Evolutionary conservation across 2,329 filamentous ascomycete species (phyloP).

Genomic region (Corniculantispora saksenae): DNA sequence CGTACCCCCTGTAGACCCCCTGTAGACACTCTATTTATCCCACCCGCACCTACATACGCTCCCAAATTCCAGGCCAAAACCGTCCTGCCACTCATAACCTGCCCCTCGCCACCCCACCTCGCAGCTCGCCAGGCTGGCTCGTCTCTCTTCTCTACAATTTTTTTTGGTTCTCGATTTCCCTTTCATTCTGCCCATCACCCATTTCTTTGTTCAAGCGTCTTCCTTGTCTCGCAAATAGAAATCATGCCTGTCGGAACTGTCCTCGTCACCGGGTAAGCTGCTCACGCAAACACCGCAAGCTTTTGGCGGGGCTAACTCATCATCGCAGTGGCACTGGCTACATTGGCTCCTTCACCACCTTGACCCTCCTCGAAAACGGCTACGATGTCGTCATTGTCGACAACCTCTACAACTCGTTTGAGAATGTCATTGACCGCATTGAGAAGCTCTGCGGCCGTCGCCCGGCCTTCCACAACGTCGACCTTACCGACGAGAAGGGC

Average conservation of each 20-base stretch:
- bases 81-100: neutral
- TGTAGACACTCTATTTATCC: neutral
- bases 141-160: too few relatives aligned
- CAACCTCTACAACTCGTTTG: conserved; percentile 94
- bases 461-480: conserved; percentile 79
- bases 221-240: neutral
- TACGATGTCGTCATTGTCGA: conserved; percentile 97
- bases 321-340: conserved; percentile 86
- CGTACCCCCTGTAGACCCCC: neutral
- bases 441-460: conserved; percentile 89
- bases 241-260: conserved; percentile 82
- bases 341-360: conserved; percentile 95
- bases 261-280: conserved; percentile 82
- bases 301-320: conserved; percentile 17
- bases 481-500: conserved; percentile 82
- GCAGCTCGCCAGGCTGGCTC: conserved; percentile 2
- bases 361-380: conserved; percentile 87
- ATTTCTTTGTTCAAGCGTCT: conserved; percentile 27
- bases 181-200: conserved; percentile 10
- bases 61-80: neutral
- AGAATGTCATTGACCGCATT: conserved; percentile 89
- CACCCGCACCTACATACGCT: neutral
- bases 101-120: conserved; percentile 10
- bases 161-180: conserved; percentile 1
- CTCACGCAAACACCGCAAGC: neutral